phyloP scores from a whole-genome alignment of 1,284 basidiomycete species.

The Thelephora terrestris region DNA sequence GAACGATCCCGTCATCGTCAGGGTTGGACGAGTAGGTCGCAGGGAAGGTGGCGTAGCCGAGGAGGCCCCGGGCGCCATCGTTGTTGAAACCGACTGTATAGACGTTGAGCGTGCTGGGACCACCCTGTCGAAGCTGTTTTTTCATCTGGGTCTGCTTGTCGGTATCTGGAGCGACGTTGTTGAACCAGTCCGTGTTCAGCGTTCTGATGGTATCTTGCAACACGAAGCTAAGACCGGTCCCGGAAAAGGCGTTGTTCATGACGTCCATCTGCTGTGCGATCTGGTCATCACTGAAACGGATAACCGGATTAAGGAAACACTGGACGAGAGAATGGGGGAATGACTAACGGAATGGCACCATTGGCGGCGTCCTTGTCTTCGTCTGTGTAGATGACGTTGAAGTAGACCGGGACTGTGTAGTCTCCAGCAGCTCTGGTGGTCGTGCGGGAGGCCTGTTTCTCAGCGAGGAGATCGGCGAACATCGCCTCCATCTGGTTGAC shows the following conservation, averaged over 20 bases:
- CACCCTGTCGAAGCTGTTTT: slow-evolving; percentile 28
- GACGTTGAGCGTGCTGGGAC: slow-evolving; percentile 31
- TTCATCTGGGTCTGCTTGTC: slow-evolving; percentile 41
- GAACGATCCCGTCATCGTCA: slow-evolving; percentile 35
- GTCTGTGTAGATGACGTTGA: no score
- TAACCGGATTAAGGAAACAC: no score
- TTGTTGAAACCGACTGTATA: slow-evolving; percentile 31
- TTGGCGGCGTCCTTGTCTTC: no score
- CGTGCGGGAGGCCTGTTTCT: no score
- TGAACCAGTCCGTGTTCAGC: slow-evolving; percentile 36
- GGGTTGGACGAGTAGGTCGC: slow-evolving; percentile 24
- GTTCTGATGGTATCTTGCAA: slow-evolving; percentile 32
- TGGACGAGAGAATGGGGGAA: no score
- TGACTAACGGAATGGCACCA: no score
- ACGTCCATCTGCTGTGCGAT: slow-evolving; percentile 28
- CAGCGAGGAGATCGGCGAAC: no score
- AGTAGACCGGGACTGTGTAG: slow-evolving; percentile 28
- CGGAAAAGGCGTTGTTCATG: slow-evolving; percentile 32
- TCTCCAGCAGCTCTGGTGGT: slow-evolving; percentile 29
- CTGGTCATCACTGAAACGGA: no score
- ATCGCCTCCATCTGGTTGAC: no score
- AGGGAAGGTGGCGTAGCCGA: slow-evolving; percentile 40
- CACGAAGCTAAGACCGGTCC: slow-evolving; percentile 29
- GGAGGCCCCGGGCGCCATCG: slow-evolving; percentile 19
- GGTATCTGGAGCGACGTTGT: slow-evolving; percentile 25